Conservation (phyloP, 805 yeast genomes). For the Kazachstania taianensis region DNA sequence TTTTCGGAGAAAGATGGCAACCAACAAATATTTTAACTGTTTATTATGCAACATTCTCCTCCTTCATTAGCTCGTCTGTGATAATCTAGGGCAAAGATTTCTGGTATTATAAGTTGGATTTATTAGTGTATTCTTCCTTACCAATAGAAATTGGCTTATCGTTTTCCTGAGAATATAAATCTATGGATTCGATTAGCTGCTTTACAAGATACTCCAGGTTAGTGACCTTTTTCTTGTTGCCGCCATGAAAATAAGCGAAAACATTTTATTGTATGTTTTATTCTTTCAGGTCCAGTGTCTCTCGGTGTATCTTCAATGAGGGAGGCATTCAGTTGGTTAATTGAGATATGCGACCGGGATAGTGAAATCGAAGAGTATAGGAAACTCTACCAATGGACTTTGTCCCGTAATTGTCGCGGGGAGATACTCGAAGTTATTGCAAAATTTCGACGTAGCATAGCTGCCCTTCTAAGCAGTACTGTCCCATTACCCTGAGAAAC, state of each 20-base stretch:
- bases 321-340: conserved; percentile 24
- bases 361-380: too few species aligned
- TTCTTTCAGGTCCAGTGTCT: conserved; percentile 30
- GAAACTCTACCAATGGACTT: too few species aligned
- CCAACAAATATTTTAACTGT: conserved; percentile 48
- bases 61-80: conserved; percentile 77
- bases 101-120: conserved; percentile 40
- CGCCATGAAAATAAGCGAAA: conserved; percentile 28
- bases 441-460: too few species aligned
- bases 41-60: conserved; percentile 51
- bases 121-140: conserved; percentile 10
- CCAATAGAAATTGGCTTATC: too few species aligned
- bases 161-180: too few species aligned
- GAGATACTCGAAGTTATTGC: too few species aligned
- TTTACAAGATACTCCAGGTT: conserved; percentile 22
- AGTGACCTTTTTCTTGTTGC: conserved; percentile 3
- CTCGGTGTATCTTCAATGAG: conserved; percentile 31
- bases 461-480: too few species aligned
- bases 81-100: conserved; percentile 76
- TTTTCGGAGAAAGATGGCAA: conserved; percentile 81
- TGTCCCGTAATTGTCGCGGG: too few species aligned
- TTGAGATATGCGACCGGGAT: too few species aligned
- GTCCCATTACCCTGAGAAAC: too few species aligned
- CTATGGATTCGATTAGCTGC: too few species aligned
- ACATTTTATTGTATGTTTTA: conserved; percentile 30